phyloP scores from a whole-genome alignment of 192 early-diverging fungal species.

The Entomortierella chlamydospora region DNA sequence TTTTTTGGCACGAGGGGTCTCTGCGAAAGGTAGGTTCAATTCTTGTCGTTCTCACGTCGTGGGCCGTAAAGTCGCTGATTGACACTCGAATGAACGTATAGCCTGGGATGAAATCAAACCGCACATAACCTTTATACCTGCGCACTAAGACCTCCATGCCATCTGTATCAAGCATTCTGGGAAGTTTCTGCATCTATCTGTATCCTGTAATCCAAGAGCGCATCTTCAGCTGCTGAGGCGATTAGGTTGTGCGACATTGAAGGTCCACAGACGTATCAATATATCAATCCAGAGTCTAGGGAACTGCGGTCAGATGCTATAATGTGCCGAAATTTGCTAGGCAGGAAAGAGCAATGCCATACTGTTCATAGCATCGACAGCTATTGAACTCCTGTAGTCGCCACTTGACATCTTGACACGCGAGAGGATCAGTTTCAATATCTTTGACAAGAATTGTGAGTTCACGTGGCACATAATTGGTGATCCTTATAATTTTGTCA shows the following conservation, averaged over 20 bases:
- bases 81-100: slow-evolving; percentile 40
- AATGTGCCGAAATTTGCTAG: too few species aligned
- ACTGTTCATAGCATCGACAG: too few species aligned
- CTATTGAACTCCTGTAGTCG: background rate
- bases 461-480: slow-evolving; percentile 40
- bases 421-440: background rate
- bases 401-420: background rate
- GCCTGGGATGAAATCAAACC: slow-evolving; percentile 37
- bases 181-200: background rate
- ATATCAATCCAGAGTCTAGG: too few species aligned
- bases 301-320: too few species aligned
- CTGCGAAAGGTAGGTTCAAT: slow-evolving; percentile 30
- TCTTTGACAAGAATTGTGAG: slow-evolving; percentile 7
- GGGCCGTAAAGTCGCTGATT: slow-evolving; percentile 11
- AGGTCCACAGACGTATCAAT: too few species aligned
- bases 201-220: too few species aligned
- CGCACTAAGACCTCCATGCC: slow-evolving; percentile 10
- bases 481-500: slow-evolving; percentile 13
- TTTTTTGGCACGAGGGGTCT: too few species aligned
- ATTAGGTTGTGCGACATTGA: too few species aligned
- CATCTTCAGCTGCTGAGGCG: too few species aligned
- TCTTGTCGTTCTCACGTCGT: slow-evolving; percentile 19
- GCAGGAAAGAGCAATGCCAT: too few species aligned
- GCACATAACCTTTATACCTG: slow-evolving; percentile 17
- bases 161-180: background rate